Conservation (phyloP, 2,329 filamentous ascomycete species). For the Emergomyces pasteurianus region DNA sequence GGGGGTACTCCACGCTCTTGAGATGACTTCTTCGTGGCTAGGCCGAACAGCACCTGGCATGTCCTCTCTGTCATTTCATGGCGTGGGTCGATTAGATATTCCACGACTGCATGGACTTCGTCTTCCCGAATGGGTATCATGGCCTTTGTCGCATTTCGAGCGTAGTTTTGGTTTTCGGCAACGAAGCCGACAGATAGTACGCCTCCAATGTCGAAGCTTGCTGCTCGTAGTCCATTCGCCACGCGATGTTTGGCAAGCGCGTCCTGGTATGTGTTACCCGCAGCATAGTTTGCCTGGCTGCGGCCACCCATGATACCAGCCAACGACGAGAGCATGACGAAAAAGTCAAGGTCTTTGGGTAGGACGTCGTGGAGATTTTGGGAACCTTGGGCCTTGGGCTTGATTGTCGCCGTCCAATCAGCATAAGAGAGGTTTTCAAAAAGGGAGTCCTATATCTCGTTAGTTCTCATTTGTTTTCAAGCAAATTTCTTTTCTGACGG, state of each 20-base stretch:
- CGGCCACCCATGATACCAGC: constrained; percentile 35
- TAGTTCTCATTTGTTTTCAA: background rate
- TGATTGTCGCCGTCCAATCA: constrained; percentile 26
- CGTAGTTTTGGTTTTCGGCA: constrained; percentile 15
- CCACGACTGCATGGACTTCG: constrained; percentile 11
- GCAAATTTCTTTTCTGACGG: background rate
- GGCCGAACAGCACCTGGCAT: constrained; percentile 12
- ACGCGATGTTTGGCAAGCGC: constrained; percentile 21
- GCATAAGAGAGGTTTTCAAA: constrained; percentile 31
- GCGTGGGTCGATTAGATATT: constrained; percentile 12
- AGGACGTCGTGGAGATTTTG: constrained; percentile 24
- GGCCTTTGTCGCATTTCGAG: constrained; percentile 4
- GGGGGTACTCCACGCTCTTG: constrained; percentile 10
- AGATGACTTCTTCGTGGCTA: constrained; percentile 11
- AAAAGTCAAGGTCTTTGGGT: constrained; percentile 28
- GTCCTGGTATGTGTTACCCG: constrained; percentile 30
- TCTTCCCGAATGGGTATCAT: constrained; percentile 10
- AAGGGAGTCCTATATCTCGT: constrained; percentile 14
- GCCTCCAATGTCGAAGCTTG: constrained; percentile 21
- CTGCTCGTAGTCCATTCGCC: constrained; percentile 13
- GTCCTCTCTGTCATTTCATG: constrained; percentile 7
- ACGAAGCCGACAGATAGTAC: constrained; percentile 25
- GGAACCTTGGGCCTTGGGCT: constrained; percentile 30
- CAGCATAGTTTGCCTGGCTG: constrained; percentile 35
- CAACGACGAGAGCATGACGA: constrained; percentile 31